Percentiles rank a stretch among this genome's conserved stretches.
Evolutionary conservation across 257 asterid species (phyloP).

Genomic region (Fraxinus cuspidata): DNA sequence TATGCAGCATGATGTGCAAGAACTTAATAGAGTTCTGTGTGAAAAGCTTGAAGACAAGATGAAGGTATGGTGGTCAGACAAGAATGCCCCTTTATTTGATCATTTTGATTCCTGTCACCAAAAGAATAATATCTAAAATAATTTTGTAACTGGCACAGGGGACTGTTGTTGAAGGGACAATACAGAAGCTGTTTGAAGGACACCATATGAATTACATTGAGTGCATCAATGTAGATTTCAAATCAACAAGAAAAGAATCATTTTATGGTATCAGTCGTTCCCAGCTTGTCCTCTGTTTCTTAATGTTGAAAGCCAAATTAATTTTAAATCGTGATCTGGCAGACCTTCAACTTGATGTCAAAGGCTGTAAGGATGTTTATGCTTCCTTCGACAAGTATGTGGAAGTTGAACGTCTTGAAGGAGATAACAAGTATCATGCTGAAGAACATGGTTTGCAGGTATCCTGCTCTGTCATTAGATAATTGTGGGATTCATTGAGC

Average conservation of each 20-base stretch:
- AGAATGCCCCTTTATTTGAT: slow-evolving; percentile 4
- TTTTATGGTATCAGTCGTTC: slow-evolving; percentile 65
- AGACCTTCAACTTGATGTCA: slow-evolving; percentile 92
- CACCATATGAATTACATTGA: slow-evolving; percentile 88
- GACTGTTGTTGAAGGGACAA: slow-evolving; percentile 94
- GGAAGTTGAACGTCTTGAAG: slow-evolving; percentile 89
- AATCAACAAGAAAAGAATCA: slow-evolving; percentile 87
- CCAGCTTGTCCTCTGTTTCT: slow-evolving; percentile 10
- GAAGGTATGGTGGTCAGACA: slow-evolving; percentile 55
- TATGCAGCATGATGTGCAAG: slow-evolving; percentile 94
- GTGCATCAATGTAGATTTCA: slow-evolving; percentile 82
- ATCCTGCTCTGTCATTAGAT: slow-evolving; percentile 20
- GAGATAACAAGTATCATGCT: slow-evolving; percentile 86
- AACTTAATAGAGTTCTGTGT: slow-evolving; percentile 81
- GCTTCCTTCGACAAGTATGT: slow-evolving; percentile 86
- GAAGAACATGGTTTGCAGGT: slow-evolving; percentile 92
- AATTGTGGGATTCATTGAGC: slow-evolving; percentile 6
- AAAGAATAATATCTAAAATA: slow-evolving; percentile 16
- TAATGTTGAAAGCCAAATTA: slow-evolving; percentile 18
- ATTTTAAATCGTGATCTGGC: slow-evolving; percentile 28
- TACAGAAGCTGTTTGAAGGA: slow-evolving; percentile 90
- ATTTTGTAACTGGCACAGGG: slow-evolving; percentile 54
- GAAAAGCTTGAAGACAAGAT: slow-evolving; percentile 93
- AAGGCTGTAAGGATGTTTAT: slow-evolving; percentile 85
- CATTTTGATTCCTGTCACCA: slow-evolving; percentile 3